A percentile compares a stretch with the other conserved stretches of the same genome.
Conservation (phyloP, 495 filamentous ascomycete genomes). For the Penicillium verhagenii region DNA sequence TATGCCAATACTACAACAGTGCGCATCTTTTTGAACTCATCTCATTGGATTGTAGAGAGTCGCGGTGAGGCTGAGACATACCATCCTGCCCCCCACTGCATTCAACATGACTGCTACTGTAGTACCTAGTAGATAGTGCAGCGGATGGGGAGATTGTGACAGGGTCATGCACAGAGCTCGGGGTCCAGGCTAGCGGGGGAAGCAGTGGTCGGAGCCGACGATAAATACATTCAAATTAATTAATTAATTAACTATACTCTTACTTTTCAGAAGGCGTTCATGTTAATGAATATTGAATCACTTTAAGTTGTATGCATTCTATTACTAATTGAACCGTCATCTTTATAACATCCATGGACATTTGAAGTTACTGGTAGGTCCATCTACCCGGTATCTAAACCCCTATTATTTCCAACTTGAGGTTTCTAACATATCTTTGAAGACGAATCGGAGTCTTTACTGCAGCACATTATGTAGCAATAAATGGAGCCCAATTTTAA, state of each 20-base stretch:
- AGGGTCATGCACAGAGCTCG: not conserved
- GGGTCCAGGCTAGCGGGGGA: not conserved
- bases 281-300: not conserved
- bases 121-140: too few species aligned
- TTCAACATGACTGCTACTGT: not conserved
- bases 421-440: too few species aligned
- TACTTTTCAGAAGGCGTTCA: not conserved
- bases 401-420: too few species aligned
- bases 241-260: not conserved
- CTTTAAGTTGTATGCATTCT: not conserved
- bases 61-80: constrained; percentile 1
- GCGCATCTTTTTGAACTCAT: not conserved
- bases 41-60: not conserved
- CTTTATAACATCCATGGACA: too few species aligned
- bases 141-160: not conserved
- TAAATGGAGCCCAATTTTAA: too few species aligned
- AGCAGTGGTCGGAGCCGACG: not conserved
- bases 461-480: too few species aligned
- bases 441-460: too few species aligned
- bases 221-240: too few species aligned
- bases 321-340: too few species aligned
- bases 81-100: not conserved
- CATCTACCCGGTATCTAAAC: too few species aligned
- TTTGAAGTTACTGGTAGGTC: too few species aligned
- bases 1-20: not conserved